Evolutionary conservation across 345 rosid species (phyloP), one percentile per base, ranked within the genome.

Genomic region (Eucalyptus sp.): DNA sequence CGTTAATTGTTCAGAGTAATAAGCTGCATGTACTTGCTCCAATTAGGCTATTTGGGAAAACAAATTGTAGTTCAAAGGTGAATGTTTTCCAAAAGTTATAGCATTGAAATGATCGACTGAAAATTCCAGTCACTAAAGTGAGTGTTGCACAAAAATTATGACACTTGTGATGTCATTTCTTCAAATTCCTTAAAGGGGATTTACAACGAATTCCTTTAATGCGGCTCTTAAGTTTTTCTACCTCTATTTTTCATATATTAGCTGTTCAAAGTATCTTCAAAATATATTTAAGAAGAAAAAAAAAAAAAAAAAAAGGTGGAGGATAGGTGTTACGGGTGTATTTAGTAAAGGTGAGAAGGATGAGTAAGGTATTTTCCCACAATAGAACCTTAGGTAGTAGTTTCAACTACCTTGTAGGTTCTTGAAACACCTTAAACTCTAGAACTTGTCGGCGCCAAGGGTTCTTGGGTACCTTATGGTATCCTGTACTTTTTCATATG

Each of bases 301-400:
- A 7, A 52, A 13, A 18, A 52, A 13, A 8, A 29, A 27, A 60
- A 12, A 29, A 62, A 29, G 68, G 33, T 62, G 68, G 33, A 27
- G 16, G 1, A 12, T 0, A 27, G 66, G 31, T 27, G 31, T 27
- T 27, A 58, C n/a, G 0, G n/a, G 64, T 6, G 64, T 5, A 25
- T 58, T 8, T 58, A 58, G 64, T 10, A 52, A 11, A 58, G 13
- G n/a, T 10, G n/a, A 58, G 64, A 25, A 25, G n/a, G 64, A 58
- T 58, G 64, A 25, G 64, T 25, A 58, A 25, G 64, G 64, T 58
- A 25, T 58, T 10, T 58, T 1, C 64, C 64, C 64, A 58, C n/a
- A 3, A 58, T 25, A 58, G 64, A 58, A 58, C 64, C 64, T 58
- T 58, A 10, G n/a, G 58, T 18, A 52, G 58, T 52, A 18, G 58